These are phyloP conservation scores for Thymus mandschuricus DNA, from an alignment of 257 asterid species.

Conservation along the genomic window DNA sequence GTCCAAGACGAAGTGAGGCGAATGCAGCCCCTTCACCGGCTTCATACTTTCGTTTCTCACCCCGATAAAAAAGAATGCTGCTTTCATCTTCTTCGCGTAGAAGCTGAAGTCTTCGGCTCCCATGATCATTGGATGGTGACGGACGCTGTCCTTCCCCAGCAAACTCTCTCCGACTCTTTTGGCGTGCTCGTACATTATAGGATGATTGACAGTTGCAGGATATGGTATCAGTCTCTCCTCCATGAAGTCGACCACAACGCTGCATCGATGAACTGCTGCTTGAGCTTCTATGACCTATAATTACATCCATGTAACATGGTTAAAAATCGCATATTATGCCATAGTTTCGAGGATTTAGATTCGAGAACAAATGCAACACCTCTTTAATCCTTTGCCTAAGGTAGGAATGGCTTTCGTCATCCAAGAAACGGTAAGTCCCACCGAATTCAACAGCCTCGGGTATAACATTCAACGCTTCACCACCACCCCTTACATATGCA, in stretches of 20 bases:
- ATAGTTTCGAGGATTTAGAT: neutral
- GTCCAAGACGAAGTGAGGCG: slow-evolving; percentile 62
- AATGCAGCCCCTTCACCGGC: slow-evolving; percentile 50
- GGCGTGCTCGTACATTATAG: slow-evolving; percentile 59
- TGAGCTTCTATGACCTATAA: slow-evolving; percentile 73
- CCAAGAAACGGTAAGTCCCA: slow-evolving; percentile 79
- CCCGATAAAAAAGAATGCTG: slow-evolving; percentile 65
- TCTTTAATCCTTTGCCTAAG: slow-evolving; percentile 72
- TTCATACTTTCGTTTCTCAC: slow-evolving; percentile 47
- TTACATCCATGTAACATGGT: neutral
- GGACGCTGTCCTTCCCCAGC: slow-evolving; percentile 60
- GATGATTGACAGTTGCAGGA: slow-evolving; percentile 68
- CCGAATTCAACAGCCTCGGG: slow-evolving; percentile 78
- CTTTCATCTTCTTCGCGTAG: slow-evolving; percentile 62
- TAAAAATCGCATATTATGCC: neutral
- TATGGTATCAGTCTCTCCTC: slow-evolving; percentile 57
- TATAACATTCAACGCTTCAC: slow-evolving; percentile 66
- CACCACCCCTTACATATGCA: slow-evolving; percentile 69
- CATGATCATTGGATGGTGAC: slow-evolving; percentile 39
- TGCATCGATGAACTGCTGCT: slow-evolving; percentile 69
- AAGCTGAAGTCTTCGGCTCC: slow-evolving; percentile 95
- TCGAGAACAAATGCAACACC: slow-evolving; percentile 44
- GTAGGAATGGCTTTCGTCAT: slow-evolving; percentile 49
- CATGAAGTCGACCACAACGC: slow-evolving; percentile 62
- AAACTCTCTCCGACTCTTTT: slow-evolving; percentile 56